Evolutionary conservation across 176 grass and related monocot genomes (phyloP).

Genomic region (Juncus inflexus): DNA sequence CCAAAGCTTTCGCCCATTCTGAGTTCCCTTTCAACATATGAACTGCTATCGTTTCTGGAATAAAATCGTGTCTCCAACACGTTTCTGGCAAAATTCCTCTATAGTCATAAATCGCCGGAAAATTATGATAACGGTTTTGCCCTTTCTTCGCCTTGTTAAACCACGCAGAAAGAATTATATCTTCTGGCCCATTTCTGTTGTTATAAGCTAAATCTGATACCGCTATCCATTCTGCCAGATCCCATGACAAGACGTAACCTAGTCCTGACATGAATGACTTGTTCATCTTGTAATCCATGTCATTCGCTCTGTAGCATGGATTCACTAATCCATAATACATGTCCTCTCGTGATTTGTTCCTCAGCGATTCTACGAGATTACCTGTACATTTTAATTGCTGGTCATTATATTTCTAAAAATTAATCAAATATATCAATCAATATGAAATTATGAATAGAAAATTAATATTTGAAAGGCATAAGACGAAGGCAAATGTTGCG

Average conservation of each 20-base stretch:
- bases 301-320: slow-evolving; percentile 48
- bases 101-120: slow-evolving; percentile 59
- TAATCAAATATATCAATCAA: neutral
- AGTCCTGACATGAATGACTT: slow-evolving; percentile 66
- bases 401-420: neutral
- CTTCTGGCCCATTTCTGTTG: slow-evolving; percentile 46
- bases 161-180: slow-evolving; percentile 59
- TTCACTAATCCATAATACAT: slow-evolving; percentile 46
- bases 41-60: slow-evolving; percentile 63
- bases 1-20: slow-evolving; percentile 47
- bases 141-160: slow-evolving; percentile 53
- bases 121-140: slow-evolving; percentile 42
- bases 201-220: slow-evolving; percentile 32
- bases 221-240: slow-evolving; percentile 54
- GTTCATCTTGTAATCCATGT: slow-evolving; percentile 56
- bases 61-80: slow-evolving; percentile 59
- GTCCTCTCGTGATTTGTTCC: slow-evolving; percentile 34
- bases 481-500: neutral
- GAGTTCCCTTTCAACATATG: slow-evolving; percentile 62
- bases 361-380: slow-evolving; percentile 33
- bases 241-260: slow-evolving; percentile 73
- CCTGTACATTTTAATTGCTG: neutral
- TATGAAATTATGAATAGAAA: neutral
- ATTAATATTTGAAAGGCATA: neutral
- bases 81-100: slow-evolving; percentile 29